Base-by-base conservation (phyloP, 306 rosid genomes). In the Citrullus mucosospermus region DNA sequence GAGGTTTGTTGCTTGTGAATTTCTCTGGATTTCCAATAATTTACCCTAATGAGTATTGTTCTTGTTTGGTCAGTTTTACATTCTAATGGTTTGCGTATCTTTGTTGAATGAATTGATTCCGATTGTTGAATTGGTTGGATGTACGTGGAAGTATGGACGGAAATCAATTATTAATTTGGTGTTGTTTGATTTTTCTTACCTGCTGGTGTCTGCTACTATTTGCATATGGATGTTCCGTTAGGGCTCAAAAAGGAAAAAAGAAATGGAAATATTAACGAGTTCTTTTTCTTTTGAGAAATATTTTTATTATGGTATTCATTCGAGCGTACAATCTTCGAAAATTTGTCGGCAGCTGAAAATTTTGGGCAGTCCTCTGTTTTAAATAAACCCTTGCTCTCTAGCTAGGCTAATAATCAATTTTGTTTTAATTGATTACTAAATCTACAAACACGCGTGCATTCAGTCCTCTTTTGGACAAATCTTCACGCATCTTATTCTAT, bases 1-100 rank as follows among this genome's bases (percentile, higher is more conserved):
- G 98, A 95, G 98, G 98, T 93, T 41, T 2, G 46, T 15, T 13
- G n/a, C 51, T 14, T 44, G 8, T 46, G 9, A 14, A 2, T 25
- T 1, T 43, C 2, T 22, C 48, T 17, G 25, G 28, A 38, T 54
- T 78, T 53, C 13, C 22, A 20, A 22, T 12, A 75, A 53, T 55
- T 57, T 57, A n/a, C 34, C 67, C 63, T 58, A 58, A 48, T 56
- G 76, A 56, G 9, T 20, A 10, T 46, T 46, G 10, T 72, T 72
- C 39, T 6, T 20, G 36, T 30, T 51, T 22, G 38, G 77, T 72
- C 11, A 0, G n/a, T 30, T 72, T 72, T 72, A 50, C 22, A 50
- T 72, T 72, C 3, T 7, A 30, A 50, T 53, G 28, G 61, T 32
- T 46, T 30, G 20, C 41, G 13, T 16, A 16, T 73, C 30, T 18